Evolutionary conservation across 2,329 filamentous ascomycete species (phyloP).

Genomic region (Colletotrichum sp.): DNA sequence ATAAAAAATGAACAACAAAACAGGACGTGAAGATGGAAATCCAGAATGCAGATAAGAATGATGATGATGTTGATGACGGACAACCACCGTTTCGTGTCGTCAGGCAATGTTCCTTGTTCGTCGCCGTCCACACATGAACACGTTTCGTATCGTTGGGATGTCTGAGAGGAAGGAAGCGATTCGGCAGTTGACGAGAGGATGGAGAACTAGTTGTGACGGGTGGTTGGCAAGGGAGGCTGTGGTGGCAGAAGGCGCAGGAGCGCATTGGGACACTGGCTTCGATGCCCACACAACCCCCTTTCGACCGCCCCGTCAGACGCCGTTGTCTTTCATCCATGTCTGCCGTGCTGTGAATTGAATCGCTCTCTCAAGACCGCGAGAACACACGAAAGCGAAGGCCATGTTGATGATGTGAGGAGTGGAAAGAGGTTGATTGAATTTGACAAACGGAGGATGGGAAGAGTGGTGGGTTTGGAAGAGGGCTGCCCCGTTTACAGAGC

Average conservation of each 20-base stretch:
- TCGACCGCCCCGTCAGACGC: background rate
- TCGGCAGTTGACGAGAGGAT: background rate
- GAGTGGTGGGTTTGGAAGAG: background rate
- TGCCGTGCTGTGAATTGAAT: background rate
- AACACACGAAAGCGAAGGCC: background rate
- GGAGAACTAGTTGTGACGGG: background rate
- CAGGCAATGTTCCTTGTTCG: background rate
- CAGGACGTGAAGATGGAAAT: background rate
- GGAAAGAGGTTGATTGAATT: background rate
- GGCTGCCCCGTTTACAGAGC: background rate
- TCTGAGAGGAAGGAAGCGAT: background rate
- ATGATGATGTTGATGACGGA: background rate
- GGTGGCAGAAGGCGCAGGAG: slow-evolving; percentile 7
- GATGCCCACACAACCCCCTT: background rate
- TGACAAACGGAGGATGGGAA: background rate
- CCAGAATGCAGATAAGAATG: background rate
- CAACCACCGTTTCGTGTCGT: background rate
- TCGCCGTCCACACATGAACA: background rate
- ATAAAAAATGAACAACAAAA: background rate
- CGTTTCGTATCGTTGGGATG: background rate
- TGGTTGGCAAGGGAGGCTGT: background rate
- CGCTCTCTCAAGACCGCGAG: background rate
- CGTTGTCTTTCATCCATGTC: background rate
- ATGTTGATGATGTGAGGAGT: background rate
- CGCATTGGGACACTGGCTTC: slow-evolving; percentile 1